These are phyloP conservation scores for Neodidymelliopsis sp. DNA, from an alignment of 2,329 filamentous ascomycete species.

Conservation along the genomic window DNA sequence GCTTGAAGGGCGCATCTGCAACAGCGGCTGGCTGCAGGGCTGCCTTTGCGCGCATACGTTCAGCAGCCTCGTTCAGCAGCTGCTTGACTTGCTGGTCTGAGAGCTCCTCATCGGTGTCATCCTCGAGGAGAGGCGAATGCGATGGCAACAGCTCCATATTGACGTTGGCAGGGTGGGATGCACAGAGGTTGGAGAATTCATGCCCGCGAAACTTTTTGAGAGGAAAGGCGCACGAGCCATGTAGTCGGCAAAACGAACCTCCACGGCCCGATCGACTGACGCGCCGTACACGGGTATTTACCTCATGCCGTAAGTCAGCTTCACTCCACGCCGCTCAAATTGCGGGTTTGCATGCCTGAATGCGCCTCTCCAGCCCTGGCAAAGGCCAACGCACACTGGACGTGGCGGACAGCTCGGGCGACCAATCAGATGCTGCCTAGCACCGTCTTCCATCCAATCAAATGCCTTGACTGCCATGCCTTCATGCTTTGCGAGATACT, in stretches of 20 bases:
- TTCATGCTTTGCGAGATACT: not conserved
- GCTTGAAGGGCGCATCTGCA: slow-evolving; percentile 50
- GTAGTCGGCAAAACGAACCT: slow-evolving; percentile 24
- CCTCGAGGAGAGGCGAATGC: slow-evolving; percentile 42
- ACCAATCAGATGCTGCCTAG: slow-evolving; percentile 29
- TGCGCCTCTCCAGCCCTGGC: slow-evolving; percentile 16
- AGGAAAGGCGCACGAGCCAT: slow-evolving; percentile 26
- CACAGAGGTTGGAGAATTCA: slow-evolving; percentile 34
- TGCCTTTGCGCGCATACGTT: slow-evolving; percentile 59
- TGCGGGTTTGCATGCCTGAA: slow-evolving; percentile 31
- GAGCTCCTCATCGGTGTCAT: slow-evolving; percentile 56
- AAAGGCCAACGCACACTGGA: slow-evolving; percentile 44
- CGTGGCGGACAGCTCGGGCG: slow-evolving; percentile 10
- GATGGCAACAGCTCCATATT: slow-evolving; percentile 48
- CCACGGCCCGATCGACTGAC: slow-evolving; percentile 11
- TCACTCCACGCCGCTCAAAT: slow-evolving; percentile 25
- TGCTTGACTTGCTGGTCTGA: slow-evolving; percentile 70
- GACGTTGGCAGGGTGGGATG: slow-evolving; percentile 35
- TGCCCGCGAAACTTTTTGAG: slow-evolving; percentile 35
- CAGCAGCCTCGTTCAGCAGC: slow-evolving; percentile 69
- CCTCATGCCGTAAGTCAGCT: too few species aligned
- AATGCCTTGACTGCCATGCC: not conserved
- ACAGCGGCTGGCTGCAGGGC: slow-evolving; percentile 35
- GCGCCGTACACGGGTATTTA: too few species aligned
- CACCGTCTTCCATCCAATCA: slow-evolving; percentile 5